These are phyloP conservation scores for Zymoseptoria ardabiliae DNA, from an alignment of 2,329 filamentous ascomycete genomes.

Conservation along the genomic window DNA sequence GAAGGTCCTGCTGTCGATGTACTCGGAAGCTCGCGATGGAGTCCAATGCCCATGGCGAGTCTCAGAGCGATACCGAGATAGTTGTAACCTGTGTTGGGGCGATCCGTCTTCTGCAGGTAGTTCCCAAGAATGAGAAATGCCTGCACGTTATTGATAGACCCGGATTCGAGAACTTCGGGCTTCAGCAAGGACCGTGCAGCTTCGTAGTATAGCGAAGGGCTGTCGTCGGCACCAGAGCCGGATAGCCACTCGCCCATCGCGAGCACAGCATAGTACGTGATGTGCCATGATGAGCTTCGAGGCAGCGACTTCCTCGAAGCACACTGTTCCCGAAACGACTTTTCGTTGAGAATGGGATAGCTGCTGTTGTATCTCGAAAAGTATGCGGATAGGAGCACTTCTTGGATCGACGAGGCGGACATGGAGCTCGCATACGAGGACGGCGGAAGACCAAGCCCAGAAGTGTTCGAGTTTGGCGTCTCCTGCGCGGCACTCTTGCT, in stretches of 20 bases:
- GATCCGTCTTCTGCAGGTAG: constrained; percentile 46
- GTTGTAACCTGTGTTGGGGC: constrained; percentile 47
- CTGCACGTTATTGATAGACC: constrained; percentile 13
- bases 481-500: constrained; percentile 1
- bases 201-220: constrained; percentile 8
- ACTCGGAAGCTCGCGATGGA: constrained; percentile 40
- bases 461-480: constrained; percentile 11
- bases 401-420: constrained; percentile 1
- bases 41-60: constrained; percentile 44
- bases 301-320: constrained; percentile 33
- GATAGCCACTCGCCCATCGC: constrained; percentile 13
- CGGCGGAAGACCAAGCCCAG: constrained; percentile 8
- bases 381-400: constrained; percentile 11
- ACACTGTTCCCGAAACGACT: constrained; percentile 8
- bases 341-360: constrained; percentile 14
- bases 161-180: constrained; percentile 41
- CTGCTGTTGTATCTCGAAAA: constrained; percentile 10
- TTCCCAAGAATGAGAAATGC: constrained; percentile 30
- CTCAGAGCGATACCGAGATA: constrained; percentile 45
- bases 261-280: constrained; percentile 11
- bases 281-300: constrained; percentile 6
- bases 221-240: constrained; percentile 3
- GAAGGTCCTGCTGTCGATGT: background rate
- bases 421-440: background rate
- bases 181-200: constrained; percentile 34